Base-by-base conservation (phyloP, 495 filamentous ascomycete genomes). In the Xeromyces bisporus region DNA sequence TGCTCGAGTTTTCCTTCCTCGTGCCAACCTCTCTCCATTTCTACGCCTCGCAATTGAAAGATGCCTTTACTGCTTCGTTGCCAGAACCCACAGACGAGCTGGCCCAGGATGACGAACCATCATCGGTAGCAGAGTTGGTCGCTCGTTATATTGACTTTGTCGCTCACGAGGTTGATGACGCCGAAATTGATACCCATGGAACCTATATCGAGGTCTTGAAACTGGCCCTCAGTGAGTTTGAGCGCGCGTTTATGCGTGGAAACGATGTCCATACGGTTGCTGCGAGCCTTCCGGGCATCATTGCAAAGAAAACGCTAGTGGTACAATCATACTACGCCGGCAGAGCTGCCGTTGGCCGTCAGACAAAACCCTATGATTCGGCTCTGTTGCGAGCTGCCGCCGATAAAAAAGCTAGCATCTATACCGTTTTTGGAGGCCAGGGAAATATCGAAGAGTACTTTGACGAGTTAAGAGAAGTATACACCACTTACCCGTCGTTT, bases 381-480 rank as follows among this genome's bases (percentile, higher is more conserved):
- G 89, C 89, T 9, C 69, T 99, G 15, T 73, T 94, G 48, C 74
- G 91, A 12, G 85, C 85, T 13, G 85, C 82, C 3, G 73, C 71
- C 2, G 86, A 94, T 26, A 71, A 67, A 23, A 65, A 66, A 20
- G 87, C 83, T 5, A 71, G 62, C 33, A 64, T 96, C 25, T 96
- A 92, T 61, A 81, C 73, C 29, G 80, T 99, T 35, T 94, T 94
- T 39, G 91, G 91, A 27, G 91, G 91, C n/a, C 91, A 99, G 50
- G 91, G 91, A 32, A 99, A 96, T 52, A 94, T 96, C 36, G 85
- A 96, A 51, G 91, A 96, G 53, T 99, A 96, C 56, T 99, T 96
- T 48, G 86, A 94, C 33, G 91, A 99, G 57, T 69, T 99, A 24
- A 74, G 87, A 23, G 77, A 87, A 51, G 65, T 96, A 18, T 91